Percentiles rank a stretch among this genome's conserved stretches.
These are phyloP conservation scores for Hysterangium stoloniferum DNA, from an alignment of 768 basidiomycete genomes.

Conservation along the genomic window DNA sequence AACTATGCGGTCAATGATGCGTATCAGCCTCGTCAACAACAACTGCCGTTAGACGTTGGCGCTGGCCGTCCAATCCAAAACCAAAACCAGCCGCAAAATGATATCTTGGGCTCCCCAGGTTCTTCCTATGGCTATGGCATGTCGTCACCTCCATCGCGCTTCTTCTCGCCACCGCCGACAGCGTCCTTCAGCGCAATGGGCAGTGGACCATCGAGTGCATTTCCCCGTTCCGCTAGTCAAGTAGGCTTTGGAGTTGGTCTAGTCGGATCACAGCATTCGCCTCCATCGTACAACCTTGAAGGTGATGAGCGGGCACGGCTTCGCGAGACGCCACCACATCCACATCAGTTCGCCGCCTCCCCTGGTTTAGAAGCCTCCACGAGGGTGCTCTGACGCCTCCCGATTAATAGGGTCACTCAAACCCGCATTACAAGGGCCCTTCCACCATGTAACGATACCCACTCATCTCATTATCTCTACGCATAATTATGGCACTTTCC, in stretches of 20 bases:
- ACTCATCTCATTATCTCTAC: not conserved
- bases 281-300: slow-evolving; percentile 23
- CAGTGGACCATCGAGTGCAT: not conserved
- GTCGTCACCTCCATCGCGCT: slow-evolving; percentile 29
- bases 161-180: slow-evolving; percentile 28
- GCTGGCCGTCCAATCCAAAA: slow-evolving; percentile 2
- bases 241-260: slow-evolving; percentile 14
- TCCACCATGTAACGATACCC: not conserved
- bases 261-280: slow-evolving; percentile 27
- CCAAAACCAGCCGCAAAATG: not conserved
- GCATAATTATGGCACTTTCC: not conserved
- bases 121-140: slow-evolving; percentile 25
- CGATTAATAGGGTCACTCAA: not conserved
- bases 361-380: slow-evolving; percentile 34
- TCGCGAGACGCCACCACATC: slow-evolving; percentile 15
- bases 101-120: slow-evolving; percentile 4
- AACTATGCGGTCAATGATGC: slow-evolving; percentile 7
- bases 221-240: not conserved
- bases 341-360: slow-evolving; percentile 15
- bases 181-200: slow-evolving; percentile 3
- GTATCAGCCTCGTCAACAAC: slow-evolving; percentile 1
- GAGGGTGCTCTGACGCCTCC: not conserved
- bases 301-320: slow-evolving; percentile 18
- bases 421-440: not conserved
- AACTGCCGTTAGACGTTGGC: slow-evolving; percentile 1